Percentiles rank a stretch among this genome's conserved stretches.
Evolutionary conservation across 495 filamentous ascomycete species (phyloP).

Genomic region (Hypoxylon lienhwacheense): DNA sequence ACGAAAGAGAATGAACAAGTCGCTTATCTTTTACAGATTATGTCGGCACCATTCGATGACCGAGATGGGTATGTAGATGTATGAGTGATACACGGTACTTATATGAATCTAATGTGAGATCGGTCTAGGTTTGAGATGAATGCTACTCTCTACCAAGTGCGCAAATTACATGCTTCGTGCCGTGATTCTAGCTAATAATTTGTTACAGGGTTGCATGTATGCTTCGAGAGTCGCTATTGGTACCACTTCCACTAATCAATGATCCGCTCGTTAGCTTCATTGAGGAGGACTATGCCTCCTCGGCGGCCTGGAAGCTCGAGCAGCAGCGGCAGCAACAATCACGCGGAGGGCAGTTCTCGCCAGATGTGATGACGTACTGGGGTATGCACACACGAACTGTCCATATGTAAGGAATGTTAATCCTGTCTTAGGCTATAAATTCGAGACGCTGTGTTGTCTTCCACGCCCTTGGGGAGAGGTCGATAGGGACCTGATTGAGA

Average conservation of each 20-base stretch:
- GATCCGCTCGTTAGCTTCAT: constrained; percentile 67
- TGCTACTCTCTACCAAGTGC: constrained; percentile 84
- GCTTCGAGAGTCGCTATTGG: constrained; percentile 26
- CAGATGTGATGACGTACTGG: constrained; percentile 60
- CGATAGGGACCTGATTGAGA: constrained; percentile 74
- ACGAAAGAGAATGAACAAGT: background rate
- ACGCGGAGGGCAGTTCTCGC: constrained; percentile 54
- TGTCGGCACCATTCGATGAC: constrained; percentile 79
- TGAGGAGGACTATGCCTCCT: constrained; percentile 81
- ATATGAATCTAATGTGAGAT: constrained; percentile 13
- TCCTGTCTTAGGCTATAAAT: constrained; percentile 78
- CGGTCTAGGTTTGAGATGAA: constrained; percentile 87
- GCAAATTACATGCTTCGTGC: constrained; percentile 27
- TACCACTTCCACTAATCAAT: constrained; percentile 10
- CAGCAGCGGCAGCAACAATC: constrained; percentile 64
- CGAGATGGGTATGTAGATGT: constrained; percentile 67
- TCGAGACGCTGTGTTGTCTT: constrained; percentile 81
- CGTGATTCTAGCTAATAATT: constrained; percentile 10
- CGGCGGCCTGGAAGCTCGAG: constrained; percentile 55
- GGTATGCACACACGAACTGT: constrained; percentile 41
- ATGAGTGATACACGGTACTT: background rate
- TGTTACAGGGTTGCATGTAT: constrained; percentile 74
- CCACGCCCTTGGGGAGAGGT: constrained; percentile 70
- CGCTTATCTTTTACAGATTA: constrained; percentile 59
- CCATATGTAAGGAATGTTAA: background rate